phyloP scores from a whole-genome alignment of 2,329 filamentous ascomycete species.

The Falciphora oryzae region DNA sequence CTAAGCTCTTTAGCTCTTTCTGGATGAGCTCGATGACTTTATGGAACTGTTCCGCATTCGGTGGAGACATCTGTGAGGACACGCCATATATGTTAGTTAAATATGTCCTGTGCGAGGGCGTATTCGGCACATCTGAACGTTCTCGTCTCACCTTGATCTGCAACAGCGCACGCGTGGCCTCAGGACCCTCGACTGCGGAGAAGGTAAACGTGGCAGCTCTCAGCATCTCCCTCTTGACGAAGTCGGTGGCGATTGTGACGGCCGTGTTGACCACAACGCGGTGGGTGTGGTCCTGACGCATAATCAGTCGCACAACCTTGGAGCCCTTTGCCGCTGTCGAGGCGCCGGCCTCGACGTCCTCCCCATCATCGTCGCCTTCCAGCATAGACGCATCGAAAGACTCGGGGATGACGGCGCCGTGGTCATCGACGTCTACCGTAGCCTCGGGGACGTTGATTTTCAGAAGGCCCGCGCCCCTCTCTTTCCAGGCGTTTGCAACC shows the following conservation, averaged over 20 bases:
- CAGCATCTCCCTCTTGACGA: conserved; percentile 69
- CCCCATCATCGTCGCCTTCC: neutral
- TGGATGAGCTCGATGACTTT: conserved; percentile 45
- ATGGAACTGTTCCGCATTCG: conserved; percentile 47
- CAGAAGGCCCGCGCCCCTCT: conserved; percentile 76
- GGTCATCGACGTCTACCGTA: conserved; percentile 52
- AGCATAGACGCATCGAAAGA: conserved; percentile 12
- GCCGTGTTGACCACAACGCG: conserved; percentile 82
- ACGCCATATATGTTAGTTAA: neutral
- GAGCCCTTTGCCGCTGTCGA: conserved; percentile 17
- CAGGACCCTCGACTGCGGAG: conserved; percentile 54
- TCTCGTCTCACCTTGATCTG: conserved; percentile 51
- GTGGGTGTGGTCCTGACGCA: conserved; percentile 86
- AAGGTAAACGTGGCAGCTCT: conserved; percentile 66
- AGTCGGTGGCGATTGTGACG: conserved; percentile 71
- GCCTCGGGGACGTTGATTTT: conserved; percentile 71
- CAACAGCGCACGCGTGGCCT: conserved; percentile 50
- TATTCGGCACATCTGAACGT: conserved; percentile 11
- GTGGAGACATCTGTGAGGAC: conserved; percentile 15
- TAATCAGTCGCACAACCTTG: conserved; percentile 67
- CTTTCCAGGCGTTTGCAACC: conserved; percentile 72
- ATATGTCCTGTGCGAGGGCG: conserved; percentile 12
- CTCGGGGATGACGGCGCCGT: conserved; percentile 39
- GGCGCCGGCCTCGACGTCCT: neutral
- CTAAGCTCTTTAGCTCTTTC: conserved; percentile 34